Base-by-base conservation (phyloP, 345 rosid genomes). In the Schrenkiella parvula region DNA sequence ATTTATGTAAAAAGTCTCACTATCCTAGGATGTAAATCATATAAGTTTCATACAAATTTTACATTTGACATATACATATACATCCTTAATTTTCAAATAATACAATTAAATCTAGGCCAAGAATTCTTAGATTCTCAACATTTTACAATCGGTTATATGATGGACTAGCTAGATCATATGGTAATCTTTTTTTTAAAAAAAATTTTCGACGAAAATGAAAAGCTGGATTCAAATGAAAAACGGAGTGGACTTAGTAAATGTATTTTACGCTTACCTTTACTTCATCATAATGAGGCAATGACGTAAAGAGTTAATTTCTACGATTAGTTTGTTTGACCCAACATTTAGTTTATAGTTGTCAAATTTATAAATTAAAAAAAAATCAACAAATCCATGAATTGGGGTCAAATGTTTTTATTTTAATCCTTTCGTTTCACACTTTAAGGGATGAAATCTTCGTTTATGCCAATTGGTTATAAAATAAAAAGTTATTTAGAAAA, bases 11-110 rank as follows among this genome's bases (percentile, higher is more conserved):
- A 50, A 71, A 38, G 75, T 37, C 50, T 37, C 31, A 12, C 3
- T 35, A 47, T 70, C 28, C 29, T 56, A 14, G 17, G 54, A 66
- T 44, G 11, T 29, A 68, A 39, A 59, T 38, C 29, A 58, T 71
- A 28, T 48, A 62, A 35, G n/a, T 13, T 50, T 61, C 50, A n/a
- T 19, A 32, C 41, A 59, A 25, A 28, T 61, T 15, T 15, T 28
- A 22, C 42, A 9, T 25, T 25, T 34, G 58, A 58, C n/a, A 46
- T 59, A 46, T 59, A 26, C 26, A 34, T 11, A 58, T 26, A 47
- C 17, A 10, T 4, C 28, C 9, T 60, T 48, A 9, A 18, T 44
- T 18, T 44, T 18, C 51, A 46, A 19, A 18, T 46, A 46, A 46
- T 46, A 46, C 4, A 34, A 19, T n/a, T n/a, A 23, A 46, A 46